Conservation (phyloP, 2,329 filamentous ascomycete genomes). For the Cladosporium sp. region DNA sequence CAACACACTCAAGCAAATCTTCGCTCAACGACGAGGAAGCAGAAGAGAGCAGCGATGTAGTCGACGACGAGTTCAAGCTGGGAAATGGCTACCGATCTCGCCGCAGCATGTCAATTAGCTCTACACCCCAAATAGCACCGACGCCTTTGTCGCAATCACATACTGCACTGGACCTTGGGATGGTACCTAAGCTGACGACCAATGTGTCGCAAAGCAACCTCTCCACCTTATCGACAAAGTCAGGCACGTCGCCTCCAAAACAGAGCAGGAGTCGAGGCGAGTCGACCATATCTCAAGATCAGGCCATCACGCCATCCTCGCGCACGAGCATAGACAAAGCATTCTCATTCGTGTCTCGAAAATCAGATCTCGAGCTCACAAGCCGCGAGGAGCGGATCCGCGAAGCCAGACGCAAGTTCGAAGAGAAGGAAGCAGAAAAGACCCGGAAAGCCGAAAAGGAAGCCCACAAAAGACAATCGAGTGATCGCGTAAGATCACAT, state of each 20-base stretch:
- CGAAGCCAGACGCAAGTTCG: conserved; percentile 53
- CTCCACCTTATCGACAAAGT: conserved; percentile 38
- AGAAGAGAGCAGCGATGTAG: conserved; percentile 37
- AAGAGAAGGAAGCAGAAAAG: conserved; percentile 57
- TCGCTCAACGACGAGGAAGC: conserved; percentile 44
- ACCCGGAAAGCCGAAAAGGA: conserved; percentile 52
- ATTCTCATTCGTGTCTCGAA: conserved; percentile 44
- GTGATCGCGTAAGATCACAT: conserved; percentile 40
- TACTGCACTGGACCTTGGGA: conserved; percentile 34
- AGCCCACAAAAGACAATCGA: conserved; percentile 42
- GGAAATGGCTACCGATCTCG: conserved; percentile 35
- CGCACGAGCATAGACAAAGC: conserved; percentile 55
- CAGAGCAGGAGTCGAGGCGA: conserved; percentile 44
- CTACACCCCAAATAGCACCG: conserved; percentile 22
- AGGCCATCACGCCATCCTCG: conserved; percentile 49
- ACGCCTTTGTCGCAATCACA: conserved; percentile 31
- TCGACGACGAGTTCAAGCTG: conserved; percentile 42
- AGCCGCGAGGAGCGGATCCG: conserved; percentile 54
- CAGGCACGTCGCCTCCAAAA: conserved; percentile 18
- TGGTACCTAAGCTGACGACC: conserved; percentile 42
- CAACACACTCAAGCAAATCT: conserved; percentile 44
- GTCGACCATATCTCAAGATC: conserved; percentile 34
- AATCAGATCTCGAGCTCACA: conserved; percentile 48
- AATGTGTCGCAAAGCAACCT: conserved; percentile 52
- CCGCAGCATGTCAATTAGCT: conserved; percentile 43